phyloP scores from a whole-genome alignment of 164 flowering plant species.

The Akebia trifoliata region DNA sequence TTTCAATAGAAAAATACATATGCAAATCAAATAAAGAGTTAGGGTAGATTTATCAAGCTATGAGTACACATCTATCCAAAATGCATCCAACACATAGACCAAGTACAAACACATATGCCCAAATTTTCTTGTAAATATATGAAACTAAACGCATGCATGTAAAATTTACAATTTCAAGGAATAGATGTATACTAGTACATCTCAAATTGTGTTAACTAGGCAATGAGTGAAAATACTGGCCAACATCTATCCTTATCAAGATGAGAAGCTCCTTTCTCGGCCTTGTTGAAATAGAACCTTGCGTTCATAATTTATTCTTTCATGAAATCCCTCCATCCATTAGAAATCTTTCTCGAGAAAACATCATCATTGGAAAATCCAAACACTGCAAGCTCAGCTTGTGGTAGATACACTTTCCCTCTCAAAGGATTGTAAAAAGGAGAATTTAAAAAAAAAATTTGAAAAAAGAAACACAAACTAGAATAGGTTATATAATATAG shows the following conservation, averaged over 20 bases:
- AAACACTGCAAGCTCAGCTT: constrained; percentile 67
- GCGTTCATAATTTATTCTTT: constrained; percentile 69
- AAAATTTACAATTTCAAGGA: no score
- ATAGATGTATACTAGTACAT: no score
- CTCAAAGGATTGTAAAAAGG: constrained; percentile 47
- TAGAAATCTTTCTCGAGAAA: constrained; percentile 44
- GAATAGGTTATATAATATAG: no score
- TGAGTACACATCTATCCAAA: no score
- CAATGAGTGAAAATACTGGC: constrained; percentile 38
- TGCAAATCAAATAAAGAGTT: no score
- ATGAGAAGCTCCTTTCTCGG: constrained; percentile 67
- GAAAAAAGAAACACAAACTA: not conserved
- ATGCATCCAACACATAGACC: no score
- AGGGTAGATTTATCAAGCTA: no score
- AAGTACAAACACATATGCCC: no score
- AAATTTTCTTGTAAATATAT: no score
- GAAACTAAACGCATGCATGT: no score
- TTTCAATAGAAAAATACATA: no score
- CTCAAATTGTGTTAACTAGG: not conserved
- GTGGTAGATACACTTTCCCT: constrained; percentile 84
- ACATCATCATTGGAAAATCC: constrained; percentile 65
- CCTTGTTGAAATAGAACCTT: constrained; percentile 50
- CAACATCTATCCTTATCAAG: constrained; percentile 66
- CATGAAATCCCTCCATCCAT: constrained; percentile 70
- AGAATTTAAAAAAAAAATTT: no score